Percentiles rank a stretch among this genome's conserved stretches.
phyloP scores from a whole-genome alignment of 2,329 filamentous ascomycete genomes.

The Macrophomina phaseolina region DNA sequence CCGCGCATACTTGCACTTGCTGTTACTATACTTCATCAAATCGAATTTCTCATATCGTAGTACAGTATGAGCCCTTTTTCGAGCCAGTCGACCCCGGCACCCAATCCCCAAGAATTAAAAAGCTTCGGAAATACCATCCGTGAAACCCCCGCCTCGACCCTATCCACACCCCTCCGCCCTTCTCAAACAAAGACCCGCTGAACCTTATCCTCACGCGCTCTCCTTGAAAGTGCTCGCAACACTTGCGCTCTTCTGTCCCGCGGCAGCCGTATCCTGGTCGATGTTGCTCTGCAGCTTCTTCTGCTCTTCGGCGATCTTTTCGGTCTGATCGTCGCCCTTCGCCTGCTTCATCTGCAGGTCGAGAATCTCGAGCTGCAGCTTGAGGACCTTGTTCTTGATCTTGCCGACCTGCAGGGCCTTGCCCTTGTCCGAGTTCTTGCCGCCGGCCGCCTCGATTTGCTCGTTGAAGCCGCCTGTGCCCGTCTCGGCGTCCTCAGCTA shows the following conservation, averaged over 20 bases:
- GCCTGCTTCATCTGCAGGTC: conserved; percentile 59
- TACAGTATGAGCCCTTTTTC: no score
- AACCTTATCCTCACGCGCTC: not conserved
- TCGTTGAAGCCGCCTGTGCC: conserved; percentile 57
- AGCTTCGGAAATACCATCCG: no score
- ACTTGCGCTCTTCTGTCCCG: conserved; percentile 51
- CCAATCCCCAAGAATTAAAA: no score
- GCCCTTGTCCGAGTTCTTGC: conserved; percentile 43
- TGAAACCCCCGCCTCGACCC: no score
- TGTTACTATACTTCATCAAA: no score
- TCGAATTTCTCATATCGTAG: no score
- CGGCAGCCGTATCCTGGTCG: conserved; percentile 53
- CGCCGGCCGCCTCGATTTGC: conserved; percentile 54
- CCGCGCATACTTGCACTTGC: no score
- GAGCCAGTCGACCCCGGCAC: no score
- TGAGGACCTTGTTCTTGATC: conserved; percentile 67
- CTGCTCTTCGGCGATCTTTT: conserved; percentile 54
- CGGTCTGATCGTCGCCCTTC: conserved; percentile 56
- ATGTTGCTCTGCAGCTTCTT: conserved; percentile 63
- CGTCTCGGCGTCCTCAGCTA: conserved; percentile 61
- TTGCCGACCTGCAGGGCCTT: conserved; percentile 61
- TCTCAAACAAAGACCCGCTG: no score
- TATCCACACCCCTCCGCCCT: no score
- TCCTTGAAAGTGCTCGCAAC: conserved; percentile 3
- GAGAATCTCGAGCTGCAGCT: conserved; percentile 60